Evolutionary conservation across 2,329 filamentous ascomycete genomes (phyloP).

Genomic region (Elsinoe fawcettii): DNA sequence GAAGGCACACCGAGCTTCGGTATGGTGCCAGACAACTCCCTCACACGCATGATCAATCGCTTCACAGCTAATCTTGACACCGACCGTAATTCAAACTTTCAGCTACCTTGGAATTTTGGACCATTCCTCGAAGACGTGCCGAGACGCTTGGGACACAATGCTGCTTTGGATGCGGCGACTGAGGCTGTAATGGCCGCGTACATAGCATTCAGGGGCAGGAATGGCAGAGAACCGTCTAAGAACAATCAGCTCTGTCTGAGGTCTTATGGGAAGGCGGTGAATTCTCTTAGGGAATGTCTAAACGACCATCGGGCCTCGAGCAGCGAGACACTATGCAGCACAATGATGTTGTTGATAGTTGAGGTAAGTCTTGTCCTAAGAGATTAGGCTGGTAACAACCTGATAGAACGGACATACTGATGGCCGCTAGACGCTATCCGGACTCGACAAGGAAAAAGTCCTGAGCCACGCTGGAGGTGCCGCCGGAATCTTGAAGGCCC

Average conservation of each 20-base stretch:
- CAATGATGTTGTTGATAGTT: constrained; percentile 13
- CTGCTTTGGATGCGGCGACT: constrained; percentile 15
- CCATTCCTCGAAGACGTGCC: constrained; percentile 15
- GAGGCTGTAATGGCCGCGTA: constrained; percentile 13
- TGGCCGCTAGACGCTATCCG: neutral
- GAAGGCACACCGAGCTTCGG: constrained; percentile 5
- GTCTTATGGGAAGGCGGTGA: constrained; percentile 4
- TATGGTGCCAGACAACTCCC: neutral
- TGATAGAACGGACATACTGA: neutral
- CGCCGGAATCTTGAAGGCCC: constrained; percentile 10
- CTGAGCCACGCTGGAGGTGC: constrained; percentile 15
- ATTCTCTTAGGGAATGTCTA: constrained; percentile 6
- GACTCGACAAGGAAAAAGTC: constrained; percentile 2
- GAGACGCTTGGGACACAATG: constrained; percentile 10
- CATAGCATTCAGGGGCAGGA: neutral
- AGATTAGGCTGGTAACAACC: too few relatives aligned
- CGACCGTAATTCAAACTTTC: neutral
- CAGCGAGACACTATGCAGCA: constrained; percentile 14
- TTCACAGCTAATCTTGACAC: constrained; percentile 2
- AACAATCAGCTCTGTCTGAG: constrained; percentile 5
- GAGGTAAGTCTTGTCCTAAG: neutral
- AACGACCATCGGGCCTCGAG: constrained; percentile 3
- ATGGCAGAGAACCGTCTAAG: neutral
- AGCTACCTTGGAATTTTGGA: constrained; percentile 14
- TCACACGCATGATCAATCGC: neutral